A percentile compares a stretch with the other conserved stretches of the same genome.
These are phyloP conservation scores for Dictyostelium citrinum DNA, from an alignment of 78 protist species.

Conservation along the genomic window DNA sequence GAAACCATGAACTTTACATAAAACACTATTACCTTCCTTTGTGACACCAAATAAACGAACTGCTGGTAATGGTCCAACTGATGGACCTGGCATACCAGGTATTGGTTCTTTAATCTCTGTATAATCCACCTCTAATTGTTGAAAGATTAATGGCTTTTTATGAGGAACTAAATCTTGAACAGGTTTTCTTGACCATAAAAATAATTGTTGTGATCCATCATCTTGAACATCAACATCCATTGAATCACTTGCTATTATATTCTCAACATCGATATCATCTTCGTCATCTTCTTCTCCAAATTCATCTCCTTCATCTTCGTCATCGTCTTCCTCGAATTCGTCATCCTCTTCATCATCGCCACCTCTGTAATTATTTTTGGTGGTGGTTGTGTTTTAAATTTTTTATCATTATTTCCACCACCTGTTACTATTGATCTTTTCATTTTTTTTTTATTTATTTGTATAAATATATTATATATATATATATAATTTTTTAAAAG, in stretches of 20 bases:
- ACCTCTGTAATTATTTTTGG: neutral
- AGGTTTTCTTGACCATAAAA: slow-evolving; percentile 49
- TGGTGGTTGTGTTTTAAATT: neutral
- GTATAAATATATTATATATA: no score
- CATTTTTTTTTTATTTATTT: neutral
- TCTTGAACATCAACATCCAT: slow-evolving; percentile 9
- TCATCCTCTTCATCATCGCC: slow-evolving; percentile 58
- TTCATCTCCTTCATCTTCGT: slow-evolving; percentile 51
- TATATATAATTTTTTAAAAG: no score
- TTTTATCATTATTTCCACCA: neutral
- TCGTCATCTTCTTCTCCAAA: slow-evolving; percentile 25
- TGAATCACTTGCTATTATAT: neutral
- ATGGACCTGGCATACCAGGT: slow-evolving; percentile 86
- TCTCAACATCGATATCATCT: slow-evolving; percentile 21
- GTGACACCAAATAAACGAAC: slow-evolving; percentile 98
- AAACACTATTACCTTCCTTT: slow-evolving; percentile 92
- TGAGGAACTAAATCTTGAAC: neutral
- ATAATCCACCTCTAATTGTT: slow-evolving; percentile 71
- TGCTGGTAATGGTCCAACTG: slow-evolving; percentile 81
- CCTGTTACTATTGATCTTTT: neutral
- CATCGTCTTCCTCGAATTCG: slow-evolving; percentile 45
- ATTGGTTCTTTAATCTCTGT: slow-evolving; percentile 70
- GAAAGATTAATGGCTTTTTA: slow-evolving; percentile 1
- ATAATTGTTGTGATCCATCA: slow-evolving; percentile 15
- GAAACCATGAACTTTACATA: slow-evolving; percentile 96